Evolutionary conservation across 2,329 filamentous ascomycete species (phyloP).

Genomic region (Colletotrichum camelliae): DNA sequence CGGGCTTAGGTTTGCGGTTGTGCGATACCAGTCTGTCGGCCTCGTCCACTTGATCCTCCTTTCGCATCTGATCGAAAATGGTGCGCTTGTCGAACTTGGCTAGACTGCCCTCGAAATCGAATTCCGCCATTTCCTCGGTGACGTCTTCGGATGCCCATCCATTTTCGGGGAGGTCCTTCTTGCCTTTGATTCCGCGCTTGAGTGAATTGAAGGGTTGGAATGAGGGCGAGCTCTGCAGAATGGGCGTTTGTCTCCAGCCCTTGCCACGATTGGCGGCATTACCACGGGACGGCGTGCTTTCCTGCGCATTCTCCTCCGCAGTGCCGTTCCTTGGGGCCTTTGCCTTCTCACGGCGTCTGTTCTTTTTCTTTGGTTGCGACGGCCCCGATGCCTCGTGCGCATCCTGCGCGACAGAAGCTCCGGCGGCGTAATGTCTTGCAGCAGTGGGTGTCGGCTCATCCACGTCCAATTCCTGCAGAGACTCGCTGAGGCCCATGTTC

Average conservation of each 20-base stretch:
- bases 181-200: slow-evolving; percentile 59
- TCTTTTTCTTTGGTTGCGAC: slow-evolving; percentile 29
- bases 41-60: slow-evolving; percentile 87
- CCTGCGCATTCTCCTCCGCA: slow-evolving; percentile 19
- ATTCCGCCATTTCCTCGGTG: slow-evolving; percentile 92
- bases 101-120: slow-evolving; percentile 88
- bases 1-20: slow-evolving; percentile 74
- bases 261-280: slow-evolving; percentile 44
- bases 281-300: slow-evolving; percentile 17
- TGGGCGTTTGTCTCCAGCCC: slow-evolving; percentile 66
- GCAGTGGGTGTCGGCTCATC: slow-evolving; percentile 24
- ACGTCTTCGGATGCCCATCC: slow-evolving; percentile 97
- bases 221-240: slow-evolving; percentile 63
- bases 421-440: slow-evolving; percentile 19
- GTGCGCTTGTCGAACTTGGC: slow-evolving; percentile 94
- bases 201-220: slow-evolving; percentile 68
- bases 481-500: slow-evolving; percentile 18
- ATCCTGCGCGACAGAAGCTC: neutral
- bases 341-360: slow-evolving; percentile 31
- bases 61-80: slow-evolving; percentile 90
- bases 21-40: slow-evolving; percentile 89
- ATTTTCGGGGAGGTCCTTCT: slow-evolving; percentile 59
- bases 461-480: slow-evolving; percentile 28
- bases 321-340: slow-evolving; percentile 32
- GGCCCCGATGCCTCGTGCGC: slow-evolving; percentile 21